These are phyloP conservation scores for Ascochyta pisi DNA, from an alignment of 2,329 filamentous ascomycete species.

Conservation along the genomic window DNA sequence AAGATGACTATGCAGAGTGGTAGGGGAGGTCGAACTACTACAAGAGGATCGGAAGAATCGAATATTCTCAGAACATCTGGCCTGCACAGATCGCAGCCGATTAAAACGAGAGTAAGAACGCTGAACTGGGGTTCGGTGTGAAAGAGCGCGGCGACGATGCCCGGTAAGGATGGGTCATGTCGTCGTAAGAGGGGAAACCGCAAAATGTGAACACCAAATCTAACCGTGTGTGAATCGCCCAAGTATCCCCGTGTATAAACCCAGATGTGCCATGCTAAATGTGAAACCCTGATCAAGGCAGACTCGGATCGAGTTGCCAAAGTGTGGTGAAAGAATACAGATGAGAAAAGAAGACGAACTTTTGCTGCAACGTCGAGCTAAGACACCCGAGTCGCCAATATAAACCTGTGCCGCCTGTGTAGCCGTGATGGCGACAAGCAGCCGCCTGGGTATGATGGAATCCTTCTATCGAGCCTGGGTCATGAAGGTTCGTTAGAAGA, in stretches of 20 bases:
- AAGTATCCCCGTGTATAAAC: constrained; percentile 23
- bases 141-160: constrained; percentile 40
- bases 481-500: constrained; percentile 46
- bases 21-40: constrained; percentile 31
- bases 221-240: constrained; percentile 31
- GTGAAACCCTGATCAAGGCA: constrained; percentile 25
- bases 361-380: constrained; percentile 32
- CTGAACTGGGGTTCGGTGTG: constrained; percentile 29
- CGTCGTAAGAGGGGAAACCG: constrained; percentile 38
- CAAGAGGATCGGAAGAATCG: constrained; percentile 33
- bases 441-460: constrained; percentile 20
- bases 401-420: constrained; percentile 41
- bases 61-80: constrained; percentile 44
- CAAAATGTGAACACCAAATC: constrained; percentile 37
- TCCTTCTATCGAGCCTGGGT: constrained; percentile 41
- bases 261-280: constrained; percentile 34
- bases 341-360: constrained; percentile 34
- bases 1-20: constrained; percentile 29
- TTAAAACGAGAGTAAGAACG: constrained; percentile 52
- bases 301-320: constrained; percentile 23
- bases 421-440: constrained; percentile 40
- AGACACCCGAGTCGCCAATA: constrained; percentile 28
- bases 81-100: constrained; percentile 27
- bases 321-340: constrained; percentile 38
- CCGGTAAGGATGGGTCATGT: constrained; percentile 38